Conservation (phyloP, 257 asterid genomes). For the Rubia yunnanensis region DNA sequence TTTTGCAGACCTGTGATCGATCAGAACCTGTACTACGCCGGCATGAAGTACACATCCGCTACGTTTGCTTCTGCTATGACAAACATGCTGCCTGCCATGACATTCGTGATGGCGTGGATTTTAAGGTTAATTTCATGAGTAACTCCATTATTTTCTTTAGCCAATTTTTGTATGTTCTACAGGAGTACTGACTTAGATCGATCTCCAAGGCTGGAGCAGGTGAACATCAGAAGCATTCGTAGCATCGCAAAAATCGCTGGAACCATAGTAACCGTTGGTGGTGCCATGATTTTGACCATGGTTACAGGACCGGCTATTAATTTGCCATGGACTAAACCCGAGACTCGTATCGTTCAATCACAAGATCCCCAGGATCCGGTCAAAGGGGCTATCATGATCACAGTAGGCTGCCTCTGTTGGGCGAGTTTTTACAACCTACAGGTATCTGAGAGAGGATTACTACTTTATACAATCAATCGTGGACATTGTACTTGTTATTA, state of each 20-base stretch:
- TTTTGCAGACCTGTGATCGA: slow-evolving; percentile 61
- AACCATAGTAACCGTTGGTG: slow-evolving; percentile 53
- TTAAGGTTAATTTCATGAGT: slow-evolving; percentile 35
- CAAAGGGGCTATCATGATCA: slow-evolving; percentile 51
- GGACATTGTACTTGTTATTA: too few relatives aligned
- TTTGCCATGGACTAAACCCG: slow-evolving; percentile 55
- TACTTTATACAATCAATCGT: too few relatives aligned
- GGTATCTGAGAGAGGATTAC: slow-evolving; percentile 23
- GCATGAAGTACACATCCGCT: slow-evolving; percentile 57
- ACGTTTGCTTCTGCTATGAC: slow-evolving; percentile 57
- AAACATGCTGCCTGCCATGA: slow-evolving; percentile 65
- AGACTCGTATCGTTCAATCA: slow-evolving; percentile 1
- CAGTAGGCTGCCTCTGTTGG: slow-evolving; percentile 35
- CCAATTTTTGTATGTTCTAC: background rate
- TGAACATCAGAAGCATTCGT: slow-evolving; percentile 30
- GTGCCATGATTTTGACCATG: slow-evolving; percentile 71
- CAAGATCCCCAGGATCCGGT: slow-evolving; percentile 24
- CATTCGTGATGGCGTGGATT: slow-evolving; percentile 63
- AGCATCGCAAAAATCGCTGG: slow-evolving; percentile 59
- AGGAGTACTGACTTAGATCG: background rate
- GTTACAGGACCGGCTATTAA: slow-evolving; percentile 34
- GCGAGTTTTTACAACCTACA: slow-evolving; percentile 52
- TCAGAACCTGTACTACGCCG: slow-evolving; percentile 53
- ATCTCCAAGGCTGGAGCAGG: slow-evolving; percentile 46
- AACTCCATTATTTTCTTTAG: background rate